phyloP scores from a whole-genome alignment of 768 basidiomycete genomes.

The Tephrocybe rancida region DNA sequence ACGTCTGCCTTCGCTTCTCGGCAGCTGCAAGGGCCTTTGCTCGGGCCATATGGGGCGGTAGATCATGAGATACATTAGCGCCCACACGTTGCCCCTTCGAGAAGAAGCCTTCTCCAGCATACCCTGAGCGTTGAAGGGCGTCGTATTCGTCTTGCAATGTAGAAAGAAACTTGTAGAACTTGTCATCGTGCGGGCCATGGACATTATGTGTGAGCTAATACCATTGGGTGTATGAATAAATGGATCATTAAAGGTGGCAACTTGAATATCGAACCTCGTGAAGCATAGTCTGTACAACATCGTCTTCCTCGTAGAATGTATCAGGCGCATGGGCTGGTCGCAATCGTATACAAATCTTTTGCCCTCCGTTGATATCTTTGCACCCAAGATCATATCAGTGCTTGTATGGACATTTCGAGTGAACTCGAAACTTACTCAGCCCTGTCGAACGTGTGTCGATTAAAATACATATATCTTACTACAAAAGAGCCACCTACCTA shows the following conservation, averaged over 20 bases:
- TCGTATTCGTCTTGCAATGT: conserved; percentile 86
- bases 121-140: conserved; percentile 75
- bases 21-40: conserved; percentile 77
- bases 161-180: conserved; percentile 73
- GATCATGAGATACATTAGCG: conserved; percentile 62
- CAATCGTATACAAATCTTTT: conserved; percentile 83
- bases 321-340: conserved; percentile 69
- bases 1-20: conserved; percentile 62
- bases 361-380: conserved; percentile 75
- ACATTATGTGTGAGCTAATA: conserved; percentile 83
- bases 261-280: conserved; percentile 74
- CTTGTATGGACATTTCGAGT: too few species aligned
- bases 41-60: conserved; percentile 66
- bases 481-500: conserved; percentile 56
- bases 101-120: conserved; percentile 91
- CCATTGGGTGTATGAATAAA: conserved; percentile 2
- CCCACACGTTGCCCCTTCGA: conserved; percentile 74
- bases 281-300: conserved; percentile 83
- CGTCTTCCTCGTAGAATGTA: conserved; percentile 75
- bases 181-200: conserved; percentile 88
- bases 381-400: conserved; percentile 2
- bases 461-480: not conserved
- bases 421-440: conserved; percentile 31
- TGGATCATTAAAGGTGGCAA: not conserved
- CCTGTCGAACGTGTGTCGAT: conserved; percentile 23